Percentiles rank a stretch among this genome's conserved stretches.
These are phyloP conservation scores for Bullera alba DNA, from an alignment of 768 basidiomycete genomes.

Conservation along the genomic window DNA sequence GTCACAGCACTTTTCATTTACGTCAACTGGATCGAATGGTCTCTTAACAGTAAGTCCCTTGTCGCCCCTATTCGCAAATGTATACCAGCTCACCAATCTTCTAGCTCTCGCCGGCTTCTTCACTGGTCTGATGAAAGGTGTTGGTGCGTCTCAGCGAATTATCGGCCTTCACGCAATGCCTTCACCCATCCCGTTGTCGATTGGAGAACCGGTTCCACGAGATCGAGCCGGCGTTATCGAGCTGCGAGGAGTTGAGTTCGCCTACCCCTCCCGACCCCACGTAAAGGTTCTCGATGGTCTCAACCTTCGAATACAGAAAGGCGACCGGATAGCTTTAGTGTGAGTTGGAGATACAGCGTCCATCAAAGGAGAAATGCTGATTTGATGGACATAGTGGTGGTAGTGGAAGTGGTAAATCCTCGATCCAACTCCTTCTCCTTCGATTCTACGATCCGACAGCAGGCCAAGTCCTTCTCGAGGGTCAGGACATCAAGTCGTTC, in stretches of 20 bases:
- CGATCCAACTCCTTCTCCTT: conserved; percentile 76
- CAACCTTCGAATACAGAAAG: conserved; percentile 69
- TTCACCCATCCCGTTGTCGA: conserved; percentile 33
- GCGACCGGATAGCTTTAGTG: conserved; percentile 89
- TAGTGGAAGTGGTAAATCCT: conserved; percentile 90
- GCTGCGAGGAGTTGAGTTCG: conserved; percentile 74
- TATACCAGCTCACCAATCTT: conserved; percentile 1
- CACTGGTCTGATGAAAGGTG: conserved; percentile 88
- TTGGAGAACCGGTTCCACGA: conserved; percentile 21
- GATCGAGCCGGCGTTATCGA: conserved; percentile 55
- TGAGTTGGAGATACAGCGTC: no score
- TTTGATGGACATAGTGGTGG: conserved; percentile 60
- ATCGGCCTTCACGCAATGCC: conserved; percentile 71
- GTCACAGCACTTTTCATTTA: conserved; percentile 41
- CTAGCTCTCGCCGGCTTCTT: conserved; percentile 41
- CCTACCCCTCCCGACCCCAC: conserved; percentile 77
- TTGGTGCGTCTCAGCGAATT: conserved; percentile 82
- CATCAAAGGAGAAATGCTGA: conserved; percentile 6
- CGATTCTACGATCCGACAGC: conserved; percentile 78
- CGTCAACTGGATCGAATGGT: conserved; percentile 43
- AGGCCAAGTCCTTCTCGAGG: conserved; percentile 74
- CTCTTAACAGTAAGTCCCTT: conserved; percentile 23
- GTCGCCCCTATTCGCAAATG: background rate
- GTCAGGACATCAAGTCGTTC: conserved; percentile 81
- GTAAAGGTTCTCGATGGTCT: conserved; percentile 73